These are phyloP conservation scores for Heterobasidion irregulare DNA, from an alignment of 1,284 basidiomycete species.

Conservation along the genomic window DNA sequence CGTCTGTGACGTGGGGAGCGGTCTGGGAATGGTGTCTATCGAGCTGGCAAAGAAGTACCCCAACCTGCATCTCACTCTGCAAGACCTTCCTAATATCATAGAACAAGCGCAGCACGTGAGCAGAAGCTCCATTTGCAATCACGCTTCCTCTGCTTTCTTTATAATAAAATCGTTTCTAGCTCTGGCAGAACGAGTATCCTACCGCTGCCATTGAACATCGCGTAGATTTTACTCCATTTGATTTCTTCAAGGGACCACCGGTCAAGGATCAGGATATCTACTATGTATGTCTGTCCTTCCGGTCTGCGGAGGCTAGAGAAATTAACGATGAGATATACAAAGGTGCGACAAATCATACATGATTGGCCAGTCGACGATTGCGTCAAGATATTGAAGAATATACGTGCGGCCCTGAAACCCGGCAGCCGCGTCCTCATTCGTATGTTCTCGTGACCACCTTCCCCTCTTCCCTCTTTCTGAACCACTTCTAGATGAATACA, in stretches of 20 bases:
- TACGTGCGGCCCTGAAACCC: conserved; percentile 15
- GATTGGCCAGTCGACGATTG: conserved; percentile 19
- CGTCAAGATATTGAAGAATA: conserved; percentile 17
- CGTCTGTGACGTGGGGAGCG: conserved; percentile 42
- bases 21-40: conserved; percentile 33
- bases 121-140: neutral
- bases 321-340: neutral
- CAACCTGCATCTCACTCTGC: conserved; percentile 31
- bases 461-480: neutral
- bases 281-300: conserved; percentile 26
- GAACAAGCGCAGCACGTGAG: conserved; percentile 20
- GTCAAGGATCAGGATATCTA: conserved; percentile 33
- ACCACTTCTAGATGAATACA: conserved; percentile 13
- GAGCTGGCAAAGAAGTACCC: conserved; percentile 30
- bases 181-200: conserved; percentile 26
- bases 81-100: conserved; percentile 34
- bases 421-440: conserved; percentile 14
- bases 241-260: conserved; percentile 36
- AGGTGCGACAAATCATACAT: conserved; percentile 13
- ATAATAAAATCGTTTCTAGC: conserved; percentile 12
- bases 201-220: conserved; percentile 23
- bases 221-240: conserved; percentile 29
- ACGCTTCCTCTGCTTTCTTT: neutral
- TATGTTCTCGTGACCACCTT: conserved; percentile 6
- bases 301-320: neutral